A percentile compares a stretch with the other conserved stretches of the same genome.
phyloP scores from a whole-genome alignment of 306 rosid genomes.

The Abrus precatorius region DNA sequence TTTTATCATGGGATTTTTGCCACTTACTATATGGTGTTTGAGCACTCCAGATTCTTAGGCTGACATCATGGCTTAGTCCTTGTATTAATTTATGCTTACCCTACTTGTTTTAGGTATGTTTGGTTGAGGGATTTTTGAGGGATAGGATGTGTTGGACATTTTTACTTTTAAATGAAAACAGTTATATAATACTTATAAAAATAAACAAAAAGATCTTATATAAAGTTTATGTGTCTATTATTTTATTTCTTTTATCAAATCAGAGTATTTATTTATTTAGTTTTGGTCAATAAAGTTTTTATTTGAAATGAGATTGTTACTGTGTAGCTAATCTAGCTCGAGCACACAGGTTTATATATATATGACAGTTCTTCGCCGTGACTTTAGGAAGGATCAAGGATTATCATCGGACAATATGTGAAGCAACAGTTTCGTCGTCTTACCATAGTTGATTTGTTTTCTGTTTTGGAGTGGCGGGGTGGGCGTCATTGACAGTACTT shows the following conservation, averaged over 20 bases:
- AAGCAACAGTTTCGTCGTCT: background rate
- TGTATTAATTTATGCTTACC: background rate
- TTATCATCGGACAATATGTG: background rate
- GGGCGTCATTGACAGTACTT: background rate
- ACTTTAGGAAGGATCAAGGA: conserved; percentile 16
- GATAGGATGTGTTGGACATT: no score
- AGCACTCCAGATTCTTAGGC: conserved; percentile 23
- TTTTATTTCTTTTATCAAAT: no score
- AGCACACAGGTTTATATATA: background rate
- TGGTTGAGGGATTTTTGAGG: background rate
- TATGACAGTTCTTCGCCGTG: background rate
- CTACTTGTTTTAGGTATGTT: conserved; percentile 5
- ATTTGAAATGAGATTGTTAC: no score
- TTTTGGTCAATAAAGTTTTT: no score
- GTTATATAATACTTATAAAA: no score
- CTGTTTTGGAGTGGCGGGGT: no score
- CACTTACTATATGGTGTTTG: conserved; percentile 34
- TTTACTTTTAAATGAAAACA: no score
- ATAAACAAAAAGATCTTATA: no score
- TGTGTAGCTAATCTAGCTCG: background rate
- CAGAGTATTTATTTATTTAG: no score
- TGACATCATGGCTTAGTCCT: conserved; percentile 12
- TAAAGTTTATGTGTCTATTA: no score
- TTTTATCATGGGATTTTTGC: conserved; percentile 37
- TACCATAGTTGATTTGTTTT: background rate